Base-by-base conservation (phyloP, 768 basidiomycete genomes). In the Xanthoconium stramineum region DNA sequence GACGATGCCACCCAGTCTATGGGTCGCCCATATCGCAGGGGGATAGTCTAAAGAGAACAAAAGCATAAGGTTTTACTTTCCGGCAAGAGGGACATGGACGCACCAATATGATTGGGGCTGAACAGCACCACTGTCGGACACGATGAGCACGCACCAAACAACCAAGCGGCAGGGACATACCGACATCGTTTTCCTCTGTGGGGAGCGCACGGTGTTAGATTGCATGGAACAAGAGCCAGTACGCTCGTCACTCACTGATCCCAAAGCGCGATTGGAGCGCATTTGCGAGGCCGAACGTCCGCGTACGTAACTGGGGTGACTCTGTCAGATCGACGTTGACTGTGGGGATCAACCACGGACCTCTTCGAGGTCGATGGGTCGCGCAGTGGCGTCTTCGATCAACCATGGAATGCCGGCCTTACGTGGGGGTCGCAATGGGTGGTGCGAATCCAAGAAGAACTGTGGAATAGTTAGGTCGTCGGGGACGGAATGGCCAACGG, bases 401-500 rank as follows among this genome's bases (percentile, higher is more conserved):
- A 88, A 72, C 78, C 80, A 86, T 9, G 85, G 83, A 8, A 70
- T 63, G 36, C 74, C 71, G 0, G 69, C 57, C 20, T 75, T 76
- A 49, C 84, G 74, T 11, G 62, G n/a, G 0, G 85, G 85, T 39
- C 80, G 65, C 9, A 74, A 50, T 9, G 75, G 69, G 42, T 79
- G 73, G 24, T 71, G 65, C 24, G 64, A 67, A 50, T 82, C 78
- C 17, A 88, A 75, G 44, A 88, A 75, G 65, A 88, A 88, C 68
- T 88, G 87, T 8, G 86, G 80, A 10, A 88, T 74, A 20, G 80
- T 81, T 39, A 88, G 70, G 69, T 87, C 67, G 61, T 88, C 84
- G 15, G 86, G 86, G 51, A 86, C 81, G 38, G 62, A 61, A 50
- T 73, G 73, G 46, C 79, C 63, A 13, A 70, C 52, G 39, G 59